A percentile compares a stretch with the other conserved stretches of the same genome.
Conservation (phyloP, 495 filamentous ascomycete genomes). For the Articulospora tetracladia region DNA sequence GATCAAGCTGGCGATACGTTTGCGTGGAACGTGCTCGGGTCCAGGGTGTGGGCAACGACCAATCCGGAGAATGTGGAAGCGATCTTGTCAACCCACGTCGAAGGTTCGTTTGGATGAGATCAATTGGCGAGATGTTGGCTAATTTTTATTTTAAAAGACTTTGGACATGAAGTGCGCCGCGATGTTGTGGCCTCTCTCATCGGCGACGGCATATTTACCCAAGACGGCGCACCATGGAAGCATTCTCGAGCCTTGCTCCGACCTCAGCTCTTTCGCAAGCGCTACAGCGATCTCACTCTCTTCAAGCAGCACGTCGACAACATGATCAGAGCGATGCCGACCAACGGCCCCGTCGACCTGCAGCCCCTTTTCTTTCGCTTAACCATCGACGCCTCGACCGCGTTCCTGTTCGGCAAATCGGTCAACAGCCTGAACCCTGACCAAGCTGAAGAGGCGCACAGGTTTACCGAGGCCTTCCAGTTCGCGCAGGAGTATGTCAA, state of each 20-base stretch:
- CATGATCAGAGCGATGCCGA: slow-evolving; percentile 37
- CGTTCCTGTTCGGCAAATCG: slow-evolving; percentile 43
- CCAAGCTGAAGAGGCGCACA: slow-evolving; percentile 7
- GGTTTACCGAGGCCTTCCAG: slow-evolving; percentile 30
- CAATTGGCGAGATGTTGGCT: slow-evolving; percentile 31
- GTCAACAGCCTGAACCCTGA: slow-evolving; percentile 28
- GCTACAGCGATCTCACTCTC: slow-evolving; percentile 34
- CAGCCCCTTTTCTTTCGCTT: slow-evolving; percentile 47
- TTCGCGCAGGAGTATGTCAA: slow-evolving; percentile 23
- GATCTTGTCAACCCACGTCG: slow-evolving; percentile 61
- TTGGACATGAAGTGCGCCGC: slow-evolving; percentile 36
- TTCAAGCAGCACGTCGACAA: slow-evolving; percentile 44
- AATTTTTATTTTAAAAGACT: slow-evolving; percentile 50
- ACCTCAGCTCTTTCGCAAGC: slow-evolving; percentile 39
- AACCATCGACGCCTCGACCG: slow-evolving; percentile 43
- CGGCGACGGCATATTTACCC: slow-evolving; percentile 67
- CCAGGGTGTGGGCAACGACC: slow-evolving; percentile 41
- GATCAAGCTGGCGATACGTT: slow-evolving; percentile 26
- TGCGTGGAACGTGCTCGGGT: slow-evolving; percentile 24
- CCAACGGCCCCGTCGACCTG: slow-evolving; percentile 39
- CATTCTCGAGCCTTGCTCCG: slow-evolving; percentile 37
- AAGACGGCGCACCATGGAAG: slow-evolving; percentile 60
- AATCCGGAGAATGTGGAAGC: slow-evolving; percentile 74
- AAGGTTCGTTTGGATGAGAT: slow-evolving; percentile 40
- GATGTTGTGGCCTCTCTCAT: slow-evolving; percentile 52